Base-by-base conservation (phyloP, 2,329 filamentous ascomycete genomes). In the Annulohypoxylon truncatum region DNA sequence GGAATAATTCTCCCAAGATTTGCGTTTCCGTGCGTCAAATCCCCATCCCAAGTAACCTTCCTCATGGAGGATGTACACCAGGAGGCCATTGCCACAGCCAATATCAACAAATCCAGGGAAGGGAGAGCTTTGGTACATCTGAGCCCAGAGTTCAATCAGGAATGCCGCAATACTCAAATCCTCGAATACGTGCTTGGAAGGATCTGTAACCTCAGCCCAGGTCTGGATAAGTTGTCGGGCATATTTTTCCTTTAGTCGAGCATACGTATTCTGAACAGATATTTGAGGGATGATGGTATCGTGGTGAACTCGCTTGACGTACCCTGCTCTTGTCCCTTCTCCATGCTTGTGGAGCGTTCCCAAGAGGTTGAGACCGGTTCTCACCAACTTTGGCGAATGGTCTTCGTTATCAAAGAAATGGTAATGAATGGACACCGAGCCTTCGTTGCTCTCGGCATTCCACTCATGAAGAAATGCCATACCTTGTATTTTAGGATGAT, bases 81-180 rank as follows among this genome's bases (percentile, higher is more conserved):
- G 85, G 2, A 99, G 83, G 0, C 96, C 96, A 75, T 98, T 99
- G 1, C 96, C 96, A 76, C 96, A 98, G 4, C 95, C 96, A 47
- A 99, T 93, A 75, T 99, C 96, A 18, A 97, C 92, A 74, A 98
- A 99, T 0, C 95, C 94, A 0, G 93, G 92, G 72, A 97, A 97
- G 0, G 71, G 66, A 0, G 50, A 62, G 42, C 75, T 76, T 35
- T 72, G 75, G 76, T 98, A 98, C 89, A 97, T 95, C 62, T 91
- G 88, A 10, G 82, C 80, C 96, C 96, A 99, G 1, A 98, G 81
- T 81, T 97, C 94, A 24, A 98, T 92, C 54, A 98, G 82, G 73
- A 97, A 99, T 0, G 95, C 92, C 0, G 95, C 92, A 67, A 99
- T 97, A 3, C 89, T 87, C 18, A 99, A 81, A 76, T 98, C 95